Percentiles rank a stretch among this genome's conserved stretches.
Evolutionary conservation across 75 land plant species (phyloP).

Genomic region (Pinus taeda): DNA sequence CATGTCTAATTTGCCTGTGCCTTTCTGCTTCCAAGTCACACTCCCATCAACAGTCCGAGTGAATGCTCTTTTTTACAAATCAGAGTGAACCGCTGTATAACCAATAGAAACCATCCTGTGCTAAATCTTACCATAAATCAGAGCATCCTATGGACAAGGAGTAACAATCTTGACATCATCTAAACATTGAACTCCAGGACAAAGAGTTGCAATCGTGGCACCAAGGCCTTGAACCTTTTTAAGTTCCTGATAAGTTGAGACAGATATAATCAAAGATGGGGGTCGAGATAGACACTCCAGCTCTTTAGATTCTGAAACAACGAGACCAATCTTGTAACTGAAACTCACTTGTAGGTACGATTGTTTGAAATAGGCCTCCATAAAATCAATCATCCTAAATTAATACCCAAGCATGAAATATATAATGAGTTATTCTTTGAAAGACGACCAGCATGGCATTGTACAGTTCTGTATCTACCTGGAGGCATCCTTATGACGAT

Average conservation of each 20-base stretch:
- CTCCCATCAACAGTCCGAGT: neutral
- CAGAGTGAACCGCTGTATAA: neutral
- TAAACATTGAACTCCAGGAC: neutral
- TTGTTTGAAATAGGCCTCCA: conserved; percentile 9
- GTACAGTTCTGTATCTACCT: conserved; percentile 4
- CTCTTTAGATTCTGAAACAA: neutral
- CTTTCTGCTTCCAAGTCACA: neutral
- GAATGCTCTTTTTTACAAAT: neutral
- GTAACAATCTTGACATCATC: neutral
- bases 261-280: neutral
- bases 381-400: conserved; percentile 4
- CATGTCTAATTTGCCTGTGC: neutral
- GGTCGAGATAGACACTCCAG: neutral
- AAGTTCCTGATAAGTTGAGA: neutral
- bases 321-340: conserved; percentile 9
- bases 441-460: neutral
- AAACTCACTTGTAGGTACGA: neutral
- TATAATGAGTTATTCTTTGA: neutral
- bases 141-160: neutral
- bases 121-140: neutral
- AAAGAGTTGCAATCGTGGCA: neutral
- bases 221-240: neutral
- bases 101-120: neutral
- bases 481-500: conserved; percentile 2
- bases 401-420: neutral